These are phyloP conservation scores for Achaetomiella virescens DNA, from an alignment of 495 filamentous ascomycete genomes.

Conservation along the genomic window DNA sequence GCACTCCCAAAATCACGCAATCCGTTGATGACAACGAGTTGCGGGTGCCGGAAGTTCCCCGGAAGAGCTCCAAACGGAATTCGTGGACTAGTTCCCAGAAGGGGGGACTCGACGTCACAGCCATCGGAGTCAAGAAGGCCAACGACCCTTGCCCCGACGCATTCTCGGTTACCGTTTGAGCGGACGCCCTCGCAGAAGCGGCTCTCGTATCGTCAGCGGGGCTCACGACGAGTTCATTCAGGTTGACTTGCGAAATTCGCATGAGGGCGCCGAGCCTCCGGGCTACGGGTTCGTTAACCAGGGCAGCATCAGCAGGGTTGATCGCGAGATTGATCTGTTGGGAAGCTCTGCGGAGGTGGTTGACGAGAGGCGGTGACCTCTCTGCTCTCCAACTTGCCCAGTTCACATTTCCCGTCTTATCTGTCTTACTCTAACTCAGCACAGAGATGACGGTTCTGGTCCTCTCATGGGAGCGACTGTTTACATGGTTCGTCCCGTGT, in stretches of 20 bases:
- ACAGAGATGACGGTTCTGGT: too few relatives aligned
- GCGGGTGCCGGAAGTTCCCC: conserved; percentile 43
- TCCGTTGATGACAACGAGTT: background rate
- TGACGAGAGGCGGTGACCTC: conserved; percentile 25
- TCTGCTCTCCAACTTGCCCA: too few relatives aligned
- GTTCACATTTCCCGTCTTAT: too few relatives aligned
- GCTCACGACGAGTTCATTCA: conserved; percentile 41
- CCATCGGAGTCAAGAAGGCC: conserved; percentile 3
- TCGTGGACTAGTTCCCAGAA: conserved; percentile 21
- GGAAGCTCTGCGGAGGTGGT: conserved; percentile 49
- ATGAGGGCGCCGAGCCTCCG: conserved; percentile 38
- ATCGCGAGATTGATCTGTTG: conserved; percentile 40
- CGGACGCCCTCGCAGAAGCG: conserved; percentile 48
- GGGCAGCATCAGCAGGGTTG: conserved; percentile 54
- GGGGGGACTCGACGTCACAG: conserved; percentile 4
- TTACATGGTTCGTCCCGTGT: background rate
- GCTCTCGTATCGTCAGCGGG: conserved; percentile 42
- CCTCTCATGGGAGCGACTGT: too few relatives aligned
- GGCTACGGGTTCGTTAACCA: conserved; percentile 71
- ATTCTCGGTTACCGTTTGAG: conserved; percentile 56
- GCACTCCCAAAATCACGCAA: background rate
- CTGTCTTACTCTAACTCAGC: too few relatives aligned
- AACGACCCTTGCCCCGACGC: conserved; percentile 9
- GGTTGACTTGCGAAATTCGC: conserved; percentile 25
- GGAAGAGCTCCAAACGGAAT: conserved; percentile 58